A percentile compares a stretch with the other conserved stretches of the same genome.
Conservation (phyloP, 169 alveolate species). For the Eimeria maxima region DNA sequence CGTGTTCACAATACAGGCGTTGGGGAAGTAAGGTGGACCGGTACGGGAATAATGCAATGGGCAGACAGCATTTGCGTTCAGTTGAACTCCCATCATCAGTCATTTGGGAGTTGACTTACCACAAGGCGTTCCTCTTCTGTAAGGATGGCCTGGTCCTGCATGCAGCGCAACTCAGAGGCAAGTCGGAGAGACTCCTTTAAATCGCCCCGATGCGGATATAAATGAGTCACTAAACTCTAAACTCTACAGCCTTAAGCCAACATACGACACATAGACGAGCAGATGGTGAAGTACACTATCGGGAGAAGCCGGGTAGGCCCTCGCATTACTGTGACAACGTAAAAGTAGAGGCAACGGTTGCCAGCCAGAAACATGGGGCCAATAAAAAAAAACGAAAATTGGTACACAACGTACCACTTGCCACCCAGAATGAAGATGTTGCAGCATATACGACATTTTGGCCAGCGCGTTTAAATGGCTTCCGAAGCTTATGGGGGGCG, state of each 20-base stretch:
- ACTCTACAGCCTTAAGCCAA: too few species aligned
- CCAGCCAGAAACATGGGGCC: background rate
- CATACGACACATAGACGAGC: background rate
- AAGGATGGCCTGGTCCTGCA: slow-evolving; percentile 96
- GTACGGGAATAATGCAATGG: background rate
- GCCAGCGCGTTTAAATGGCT: background rate
- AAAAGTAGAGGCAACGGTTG: background rate
- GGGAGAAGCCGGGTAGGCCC: too few species aligned
- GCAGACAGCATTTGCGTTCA: background rate
- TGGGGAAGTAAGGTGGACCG: background rate
- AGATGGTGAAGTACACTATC: too few species aligned
- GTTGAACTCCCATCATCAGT: background rate
- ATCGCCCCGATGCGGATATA: too few species aligned
- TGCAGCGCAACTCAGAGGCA: background rate
- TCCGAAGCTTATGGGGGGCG: background rate
- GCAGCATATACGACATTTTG: slow-evolving; percentile 98
- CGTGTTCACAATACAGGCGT: background rate
- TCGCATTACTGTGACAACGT: background rate
- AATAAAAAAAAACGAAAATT: background rate
- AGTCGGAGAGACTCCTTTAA: too few species aligned
- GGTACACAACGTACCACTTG: slow-evolving; percentile 92
- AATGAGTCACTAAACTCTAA: too few species aligned
- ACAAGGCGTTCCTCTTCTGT: slow-evolving; percentile 98
- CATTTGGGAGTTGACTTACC: background rate
- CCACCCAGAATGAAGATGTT: slow-evolving; percentile 99